phyloP scores from a whole-genome alignment of 129 eudicot genomes.

The Heracleum sosnowskyi region DNA sequence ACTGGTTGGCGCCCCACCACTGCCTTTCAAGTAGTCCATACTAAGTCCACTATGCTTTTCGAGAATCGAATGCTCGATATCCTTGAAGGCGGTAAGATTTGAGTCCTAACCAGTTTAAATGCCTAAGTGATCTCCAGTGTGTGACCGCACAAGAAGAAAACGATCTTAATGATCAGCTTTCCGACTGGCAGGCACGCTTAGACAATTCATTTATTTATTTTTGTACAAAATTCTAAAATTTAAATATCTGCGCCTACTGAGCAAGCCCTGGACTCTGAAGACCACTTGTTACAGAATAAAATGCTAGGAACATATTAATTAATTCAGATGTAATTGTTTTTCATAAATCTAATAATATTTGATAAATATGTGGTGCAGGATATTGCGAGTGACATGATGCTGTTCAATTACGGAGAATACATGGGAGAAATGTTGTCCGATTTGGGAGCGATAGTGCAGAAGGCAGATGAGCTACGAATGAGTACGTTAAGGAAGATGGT shows the following conservation, averaged over 20 bases:
- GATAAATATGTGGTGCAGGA: slow-evolving; percentile 25
- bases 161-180: slow-evolving; percentile 44
- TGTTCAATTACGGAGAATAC: slow-evolving; percentile 14
- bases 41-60: slow-evolving; percentile 58
- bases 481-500: slow-evolving; percentile 51
- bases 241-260: too few species aligned
- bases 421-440: slow-evolving; percentile 30
- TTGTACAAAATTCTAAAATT: too few species aligned
- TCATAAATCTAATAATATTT: not conserved
- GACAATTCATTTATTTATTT: too few species aligned
- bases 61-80: slow-evolving; percentile 58
- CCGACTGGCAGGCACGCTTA: slow-evolving; percentile 92
- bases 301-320: too few species aligned
- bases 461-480: slow-evolving; percentile 62
- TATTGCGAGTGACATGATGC: slow-evolving; percentile 38
- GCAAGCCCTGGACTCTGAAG: too few species aligned
- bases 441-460: slow-evolving; percentile 43
- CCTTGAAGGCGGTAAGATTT: slow-evolving; percentile 63
- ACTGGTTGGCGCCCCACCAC: slow-evolving; percentile 95
- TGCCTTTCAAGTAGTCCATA: slow-evolving; percentile 65
- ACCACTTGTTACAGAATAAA: too few species aligned
- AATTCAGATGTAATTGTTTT: too few species aligned
- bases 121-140: slow-evolving; percentile 74
- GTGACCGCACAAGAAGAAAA: slow-evolving; percentile 67
- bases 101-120: slow-evolving; percentile 53